Conservation (phyloP, 495 filamentous ascomycete genomes). For the Lasiosphaeria hispida region DNA sequence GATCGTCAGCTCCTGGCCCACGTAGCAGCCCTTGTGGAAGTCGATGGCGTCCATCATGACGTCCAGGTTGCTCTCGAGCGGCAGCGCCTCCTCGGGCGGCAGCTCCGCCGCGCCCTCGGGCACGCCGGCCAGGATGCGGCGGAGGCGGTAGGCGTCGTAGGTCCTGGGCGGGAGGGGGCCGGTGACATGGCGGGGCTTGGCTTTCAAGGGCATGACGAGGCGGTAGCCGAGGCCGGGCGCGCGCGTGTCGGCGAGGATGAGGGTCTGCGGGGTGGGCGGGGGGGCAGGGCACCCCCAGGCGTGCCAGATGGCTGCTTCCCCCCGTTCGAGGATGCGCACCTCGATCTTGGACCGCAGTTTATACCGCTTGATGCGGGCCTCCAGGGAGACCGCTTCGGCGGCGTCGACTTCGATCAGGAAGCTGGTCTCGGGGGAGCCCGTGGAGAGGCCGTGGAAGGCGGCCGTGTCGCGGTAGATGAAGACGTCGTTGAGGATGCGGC, state of each 20-base stretch:
- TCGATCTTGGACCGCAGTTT: conserved; percentile 78
- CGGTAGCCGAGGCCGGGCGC: conserved; percentile 68
- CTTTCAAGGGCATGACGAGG: conserved; percentile 48
- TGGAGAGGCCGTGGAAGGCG: conserved; percentile 13
- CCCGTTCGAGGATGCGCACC: conserved; percentile 60
- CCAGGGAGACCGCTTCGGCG: conserved; percentile 55
- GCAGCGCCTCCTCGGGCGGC: conserved; percentile 62
- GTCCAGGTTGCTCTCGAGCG: conserved; percentile 83
- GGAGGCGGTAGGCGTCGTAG: conserved; percentile 58
- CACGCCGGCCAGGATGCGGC: conserved; percentile 73
- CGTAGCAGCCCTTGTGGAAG: conserved; percentile 94
- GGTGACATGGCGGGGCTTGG: no score
- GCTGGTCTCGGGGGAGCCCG: conserved; percentile 43
- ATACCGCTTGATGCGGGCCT: conserved; percentile 73
- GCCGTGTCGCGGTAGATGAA: conserved; percentile 72
- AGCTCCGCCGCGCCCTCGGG: conserved; percentile 84
- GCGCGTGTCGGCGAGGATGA: conserved; percentile 57
- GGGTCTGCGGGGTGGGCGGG: conserved; percentile 10
- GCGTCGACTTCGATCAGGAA: conserved; percentile 85
- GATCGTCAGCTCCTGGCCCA: conserved; percentile 94
- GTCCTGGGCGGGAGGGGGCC: conserved; percentile 21
- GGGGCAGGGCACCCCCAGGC: conserved; percentile 49
- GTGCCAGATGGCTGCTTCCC: conserved; percentile 63
- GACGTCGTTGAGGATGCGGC: conserved; percentile 80
- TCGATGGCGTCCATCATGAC: conserved; percentile 70